Evolutionary conservation across 495 filamentous ascomycete genomes (phyloP), one percentile per base, ranked within the genome.

Genomic region (Filosporella fistucella): DNA sequence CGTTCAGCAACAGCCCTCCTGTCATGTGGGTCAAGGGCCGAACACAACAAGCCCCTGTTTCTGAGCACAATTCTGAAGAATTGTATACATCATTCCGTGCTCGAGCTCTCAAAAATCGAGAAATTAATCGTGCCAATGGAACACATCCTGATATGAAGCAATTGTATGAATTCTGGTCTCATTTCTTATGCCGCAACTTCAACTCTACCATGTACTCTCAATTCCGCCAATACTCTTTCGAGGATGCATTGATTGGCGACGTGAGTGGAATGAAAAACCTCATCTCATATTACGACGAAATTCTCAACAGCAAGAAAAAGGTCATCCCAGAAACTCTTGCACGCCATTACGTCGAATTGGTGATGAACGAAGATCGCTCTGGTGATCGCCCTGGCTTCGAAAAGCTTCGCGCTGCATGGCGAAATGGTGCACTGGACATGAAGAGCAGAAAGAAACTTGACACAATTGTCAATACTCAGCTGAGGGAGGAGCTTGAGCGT

Each of bases 141-240:
- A 78, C 58, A 51, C 71, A 85, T 59, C 6, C 45, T 10, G 51
- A 57, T 37, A 85, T 86, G 71, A 72, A 77, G 47, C 71, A 79
- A 46, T 74, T 88, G 12, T 90, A 89, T 64, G 70, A 82, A 46
- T 86, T 85, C 67, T 91, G 87, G 87, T 81, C 81, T n/a, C 76
- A 84, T 58, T 86, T 86, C 61, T 75, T 93, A 32, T 70, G 81
- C 47, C 70, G 76, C 52, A 82, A 84, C 60, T 93, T 93, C 76
- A 85, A 93, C 63, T 66, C 69, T 45, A 72, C 69, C 49, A 85
- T 95, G 77, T 95, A 94, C 70, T 66, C 77, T 60, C 86, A 94
- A 64, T 93, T 94, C 68, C 74, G 80, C 51, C 66, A 68, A 53
- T 71, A 76, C 57, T 87, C 89, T 46, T 63, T 84, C 51, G 82